These are phyloP conservation scores for Colletotrichum camelliae DNA, from an alignment of 2,329 filamentous ascomycete genomes.

Conservation along the genomic window DNA sequence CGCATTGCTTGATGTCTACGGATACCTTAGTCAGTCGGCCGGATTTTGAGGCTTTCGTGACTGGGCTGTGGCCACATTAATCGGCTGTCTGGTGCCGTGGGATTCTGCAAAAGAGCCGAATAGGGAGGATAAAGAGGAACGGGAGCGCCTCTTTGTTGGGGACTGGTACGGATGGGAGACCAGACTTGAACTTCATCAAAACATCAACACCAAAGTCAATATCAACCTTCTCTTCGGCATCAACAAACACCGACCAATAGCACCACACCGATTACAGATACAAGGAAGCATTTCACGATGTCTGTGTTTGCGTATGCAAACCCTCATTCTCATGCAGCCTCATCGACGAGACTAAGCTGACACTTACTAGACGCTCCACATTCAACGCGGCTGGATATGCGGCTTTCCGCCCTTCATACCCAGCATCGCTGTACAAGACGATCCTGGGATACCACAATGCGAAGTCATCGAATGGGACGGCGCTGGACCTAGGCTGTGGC, in stretches of 20 bases:
- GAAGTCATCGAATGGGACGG: conserved; percentile 31
- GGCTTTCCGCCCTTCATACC: conserved; percentile 64
- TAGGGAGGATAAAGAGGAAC: not conserved
- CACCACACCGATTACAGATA: not conserved
- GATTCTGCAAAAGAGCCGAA: not conserved
- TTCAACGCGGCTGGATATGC: conserved; percentile 65
- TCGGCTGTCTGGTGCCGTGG: not conserved
- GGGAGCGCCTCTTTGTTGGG: not conserved
- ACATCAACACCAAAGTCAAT: not conserved
- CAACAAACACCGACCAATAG: not conserved
- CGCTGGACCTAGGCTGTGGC: conserved; percentile 68
- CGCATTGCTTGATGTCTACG: not conserved
- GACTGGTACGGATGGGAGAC: not conserved
- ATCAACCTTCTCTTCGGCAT: not conserved
- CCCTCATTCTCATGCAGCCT: not conserved
- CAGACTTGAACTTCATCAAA: not conserved
- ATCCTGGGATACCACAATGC: conserved; percentile 59
- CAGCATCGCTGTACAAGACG: conserved; percentile 55
- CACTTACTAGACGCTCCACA: conserved; percentile 50
- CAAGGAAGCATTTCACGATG: conserved; percentile 36
- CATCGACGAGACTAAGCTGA: not conserved
- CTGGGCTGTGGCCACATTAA: not conserved
- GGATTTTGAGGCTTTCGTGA: not conserved
- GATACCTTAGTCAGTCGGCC: not conserved
- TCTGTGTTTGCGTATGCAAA: conserved; percentile 51